Base-by-base conservation (phyloP, 2,329 filamentous ascomycete species). In the Microcyclosporella mali region DNA sequence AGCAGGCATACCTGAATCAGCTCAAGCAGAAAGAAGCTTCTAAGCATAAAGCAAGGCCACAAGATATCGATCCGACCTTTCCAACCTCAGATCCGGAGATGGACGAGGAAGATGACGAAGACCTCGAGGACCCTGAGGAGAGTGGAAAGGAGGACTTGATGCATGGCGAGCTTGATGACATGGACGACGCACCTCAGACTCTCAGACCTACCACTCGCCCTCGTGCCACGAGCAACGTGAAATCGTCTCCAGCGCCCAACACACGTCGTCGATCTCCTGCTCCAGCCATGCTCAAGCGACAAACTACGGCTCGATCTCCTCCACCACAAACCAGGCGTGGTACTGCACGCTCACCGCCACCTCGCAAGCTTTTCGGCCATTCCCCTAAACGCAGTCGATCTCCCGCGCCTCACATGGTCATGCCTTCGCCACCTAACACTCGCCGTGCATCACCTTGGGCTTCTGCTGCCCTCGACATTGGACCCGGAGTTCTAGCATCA, bases 51-150 rank as follows among this genome's bases (percentile, higher is more conserved):
- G 63, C 79, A 21, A 87, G 90, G 21, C 90, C 92, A n/a, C 92
- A 97, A 61, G 92, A 97, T 56, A 94, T 95, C 47, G 92, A 98
- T 60, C 92, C 92, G 1, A 95, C 89, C 60, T 98, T 98, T 63
- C 92, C 92, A 0, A 89, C 88, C 0, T 95, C 89, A 0, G 92
- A 97, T 55, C 85, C 84, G 0, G 92, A 98, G 55, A 81, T 74
- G 53, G 83, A 90, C 19, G 85, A 86, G 35, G 85, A 88, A 29
- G 81, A 86, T 31, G 81, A 86, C 41, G 74, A 77, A 64, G 64
- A 81, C 60, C 68, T 81, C 65, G 64, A 79, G 63, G 56, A 61
- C 19, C 70, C 72, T 2, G 66, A 81, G 40, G 79, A 81, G 15
- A 87, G 81, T 55, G 84, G 87, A 29, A 78, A 53, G 12, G 58